Base-by-base conservation (phyloP, 192 early-diverging fungal species). In the Physocladia obscura region DNA sequence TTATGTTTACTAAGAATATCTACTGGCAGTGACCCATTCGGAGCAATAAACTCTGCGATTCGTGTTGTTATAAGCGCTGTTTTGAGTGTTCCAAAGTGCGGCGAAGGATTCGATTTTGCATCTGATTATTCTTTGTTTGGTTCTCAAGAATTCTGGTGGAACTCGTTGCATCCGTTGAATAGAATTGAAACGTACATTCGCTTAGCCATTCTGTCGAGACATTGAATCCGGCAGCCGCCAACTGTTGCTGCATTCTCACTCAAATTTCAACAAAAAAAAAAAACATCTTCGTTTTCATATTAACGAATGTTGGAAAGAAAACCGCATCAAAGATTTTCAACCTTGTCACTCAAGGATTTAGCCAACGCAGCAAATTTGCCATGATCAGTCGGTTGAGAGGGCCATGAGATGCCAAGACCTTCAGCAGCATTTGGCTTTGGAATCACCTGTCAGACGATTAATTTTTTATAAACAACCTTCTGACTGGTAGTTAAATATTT, bases 401-500 rank as follows among this genome's bases (percentile, higher is more conserved):
- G 79, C 92, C 93, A 93, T 21, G 82, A 80, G 50, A 95, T 83
- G 38, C 75, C 74, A 32, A 95, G 73, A 29, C 93, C 93, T 55
- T 91, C 88, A 8, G 81, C 77, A 4, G 77, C 76, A 54, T 79
- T 86, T 76, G 63, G 57, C 32, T 36, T 57, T 13, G 49, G 40
- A 22, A 57, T 75, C 38, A 73, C 34, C 69, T 56, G n/a, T 11
- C n/a, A n/a, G n/a, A n/a, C n/a, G n/a, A 68, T 11, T 24, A 17
- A 68, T 15, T 29, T 21, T 30, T 52, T 30, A 35, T 21, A 38
- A 40, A 22, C 24, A 22, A 27, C 21, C 40, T 37, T 44, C 3
- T 4, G 4, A 36, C 32, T 6, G 62, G n/a, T n/a, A n/a, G n/a
- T n/a, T n/a, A n/a, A n/a, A n/a, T 17, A 19, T 2, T 21, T 50